Conservation (phyloP, 148 eudicot species). For the Rhododendron henanense region DNA sequence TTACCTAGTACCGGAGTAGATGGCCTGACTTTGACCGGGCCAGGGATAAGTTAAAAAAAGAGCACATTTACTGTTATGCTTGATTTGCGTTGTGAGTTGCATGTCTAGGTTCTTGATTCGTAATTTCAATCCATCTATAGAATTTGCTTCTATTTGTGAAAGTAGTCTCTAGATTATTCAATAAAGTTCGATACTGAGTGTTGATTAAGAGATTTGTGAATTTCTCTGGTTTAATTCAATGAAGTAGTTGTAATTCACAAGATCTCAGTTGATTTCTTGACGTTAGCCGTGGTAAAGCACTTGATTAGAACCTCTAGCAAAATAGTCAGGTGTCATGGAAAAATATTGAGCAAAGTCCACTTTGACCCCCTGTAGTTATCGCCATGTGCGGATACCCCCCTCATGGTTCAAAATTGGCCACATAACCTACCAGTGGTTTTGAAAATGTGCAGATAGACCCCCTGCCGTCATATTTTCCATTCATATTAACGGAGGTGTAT, state of each 20-base stretch:
- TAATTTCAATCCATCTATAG: neutral
- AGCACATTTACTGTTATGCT: neutral
- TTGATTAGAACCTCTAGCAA: neutral
- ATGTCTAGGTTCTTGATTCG: neutral
- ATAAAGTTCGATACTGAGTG: neutral
- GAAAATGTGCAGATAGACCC: too few relatives aligned
- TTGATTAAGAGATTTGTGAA: neutral
- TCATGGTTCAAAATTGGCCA: too few relatives aligned
- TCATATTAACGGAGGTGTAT: too few relatives aligned
- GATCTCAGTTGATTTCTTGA: neutral
- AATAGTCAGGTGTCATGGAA: neutral
- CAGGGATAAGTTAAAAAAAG: too few relatives aligned
- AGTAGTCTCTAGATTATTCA: neutral
- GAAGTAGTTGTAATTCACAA: neutral
- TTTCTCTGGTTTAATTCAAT: neutral
- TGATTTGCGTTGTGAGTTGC: neutral
- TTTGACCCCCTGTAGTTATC: too few relatives aligned
- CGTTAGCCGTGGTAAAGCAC: neutral
- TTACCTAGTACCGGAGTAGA: too few relatives aligned
- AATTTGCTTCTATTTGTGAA: conserved; percentile 4
- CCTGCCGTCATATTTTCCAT: too few relatives aligned
- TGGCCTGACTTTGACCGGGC: neutral
- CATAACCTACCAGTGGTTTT: too few relatives aligned
- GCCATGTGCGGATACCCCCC: too few relatives aligned
- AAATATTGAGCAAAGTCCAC: neutral